A percentile compares a stretch with the other conserved stretches of the same genome.
Conservation (phyloP, 768 basidiomycete species). For the Boletus fagicola region DNA sequence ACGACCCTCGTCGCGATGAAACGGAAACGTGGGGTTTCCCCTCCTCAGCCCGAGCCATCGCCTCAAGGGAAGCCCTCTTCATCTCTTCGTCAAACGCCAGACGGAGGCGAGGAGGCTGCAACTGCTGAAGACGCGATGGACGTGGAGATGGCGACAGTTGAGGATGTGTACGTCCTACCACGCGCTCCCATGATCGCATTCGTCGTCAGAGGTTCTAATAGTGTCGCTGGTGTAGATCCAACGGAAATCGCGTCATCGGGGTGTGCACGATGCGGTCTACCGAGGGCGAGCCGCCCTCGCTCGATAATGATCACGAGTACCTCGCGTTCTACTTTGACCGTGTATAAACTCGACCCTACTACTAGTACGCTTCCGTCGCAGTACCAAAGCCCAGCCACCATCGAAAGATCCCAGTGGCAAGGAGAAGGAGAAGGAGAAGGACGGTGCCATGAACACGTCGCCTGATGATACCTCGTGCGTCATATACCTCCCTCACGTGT, state of each 20-base stretch:
- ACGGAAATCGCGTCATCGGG: background rate
- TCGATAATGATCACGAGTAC: background rate
- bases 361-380: background rate
- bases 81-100: background rate
- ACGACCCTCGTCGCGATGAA: conserved; percentile 15
- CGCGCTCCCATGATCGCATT: background rate
- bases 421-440: background rate
- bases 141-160: background rate
- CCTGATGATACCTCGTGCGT: background rate
- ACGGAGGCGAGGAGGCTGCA: background rate
- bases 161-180: background rate
- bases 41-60: background rate
- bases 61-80: background rate
- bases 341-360: background rate
- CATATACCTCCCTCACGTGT: too few relatives aligned
- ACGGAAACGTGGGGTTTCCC: conserved; percentile 22
- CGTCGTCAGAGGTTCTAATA: background rate
- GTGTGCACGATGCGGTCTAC: background rate
- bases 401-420: background rate
- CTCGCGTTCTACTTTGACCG: background rate
- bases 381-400: background rate
- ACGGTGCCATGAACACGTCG: background rate
- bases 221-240: background rate
- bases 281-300: background rate
- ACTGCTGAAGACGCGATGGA: background rate